phyloP scores from a whole-genome alignment of 305 asterid species.

The Solanum aculeatissimum region DNA sequence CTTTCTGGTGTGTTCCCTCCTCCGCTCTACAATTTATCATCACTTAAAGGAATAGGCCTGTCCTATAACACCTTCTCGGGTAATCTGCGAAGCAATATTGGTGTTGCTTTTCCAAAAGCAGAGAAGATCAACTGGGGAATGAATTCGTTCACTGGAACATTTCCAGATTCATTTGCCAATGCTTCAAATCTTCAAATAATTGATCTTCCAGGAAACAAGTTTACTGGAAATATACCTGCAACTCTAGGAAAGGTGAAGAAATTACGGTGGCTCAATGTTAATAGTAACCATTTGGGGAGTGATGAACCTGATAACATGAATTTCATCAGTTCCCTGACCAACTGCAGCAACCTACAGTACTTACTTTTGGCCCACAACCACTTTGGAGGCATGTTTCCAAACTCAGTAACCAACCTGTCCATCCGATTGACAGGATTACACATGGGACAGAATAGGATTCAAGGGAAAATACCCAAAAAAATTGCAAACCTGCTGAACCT shows the following conservation, averaged over 20 bases:
- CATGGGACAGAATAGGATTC: conserved; percentile 2
- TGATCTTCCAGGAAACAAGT: not conserved
- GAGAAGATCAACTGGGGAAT: not conserved
- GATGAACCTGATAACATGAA: not conserved
- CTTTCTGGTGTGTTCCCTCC: not conserved
- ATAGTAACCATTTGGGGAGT: not conserved
- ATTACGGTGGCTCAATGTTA: not conserved
- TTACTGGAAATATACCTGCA: not conserved
- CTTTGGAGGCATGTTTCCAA: conserved; percentile 5
- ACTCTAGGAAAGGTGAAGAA: not conserved
- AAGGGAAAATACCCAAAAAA: conserved; percentile 19
- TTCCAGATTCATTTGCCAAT: not conserved
- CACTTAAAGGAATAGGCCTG: not conserved
- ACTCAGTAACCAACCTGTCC: conserved; percentile 13
- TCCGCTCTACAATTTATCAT: not conserved
- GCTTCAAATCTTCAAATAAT: not conserved
- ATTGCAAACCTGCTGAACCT: conserved; percentile 13
- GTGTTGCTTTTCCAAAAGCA: not conserved
- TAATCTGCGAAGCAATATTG: not conserved
- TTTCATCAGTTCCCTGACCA: not conserved
- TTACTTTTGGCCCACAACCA: not conserved
- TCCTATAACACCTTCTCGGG: not conserved
- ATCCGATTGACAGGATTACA: not conserved
- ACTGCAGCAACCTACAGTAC: not conserved
- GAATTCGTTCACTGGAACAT: not conserved